These are phyloP conservation scores for Chaetomium sp. DNA, from an alignment of 2,329 filamentous ascomycete species.

Conservation along the genomic window DNA sequence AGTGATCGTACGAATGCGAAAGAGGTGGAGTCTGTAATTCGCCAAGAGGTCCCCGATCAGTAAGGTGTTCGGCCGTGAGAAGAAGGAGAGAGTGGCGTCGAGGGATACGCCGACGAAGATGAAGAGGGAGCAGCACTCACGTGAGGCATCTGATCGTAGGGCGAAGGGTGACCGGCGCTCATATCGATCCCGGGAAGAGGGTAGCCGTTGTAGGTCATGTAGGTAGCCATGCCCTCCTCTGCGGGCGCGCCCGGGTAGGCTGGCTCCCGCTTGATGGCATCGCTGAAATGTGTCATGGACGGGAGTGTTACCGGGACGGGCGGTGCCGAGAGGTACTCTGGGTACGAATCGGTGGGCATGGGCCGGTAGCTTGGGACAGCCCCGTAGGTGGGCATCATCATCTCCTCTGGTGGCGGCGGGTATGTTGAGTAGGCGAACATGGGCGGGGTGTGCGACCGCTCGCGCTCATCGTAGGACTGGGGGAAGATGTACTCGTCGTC, in stretches of 20 bases:
- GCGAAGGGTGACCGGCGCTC: conserved; percentile 41
- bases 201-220: conserved; percentile 58
- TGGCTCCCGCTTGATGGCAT: conserved; percentile 60
- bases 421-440: conserved; percentile 59
- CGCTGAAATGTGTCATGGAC: conserved; percentile 56
- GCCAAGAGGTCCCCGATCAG: conserved; percentile 37
- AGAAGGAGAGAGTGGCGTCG: conserved; percentile 16
- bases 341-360: conserved; percentile 43
- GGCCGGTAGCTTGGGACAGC: conserved; percentile 46
- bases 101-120: conserved; percentile 28
- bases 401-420: conserved; percentile 54
- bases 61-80: conserved; percentile 28
- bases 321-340: conserved; percentile 43
- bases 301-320: conserved; percentile 54
- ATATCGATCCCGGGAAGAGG: conserved; percentile 56
- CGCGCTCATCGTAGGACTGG: conserved; percentile 54
- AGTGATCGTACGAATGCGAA: conserved; percentile 66
- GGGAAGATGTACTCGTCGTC: conserved; percentile 63
- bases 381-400: conserved; percentile 54
- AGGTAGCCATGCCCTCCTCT: conserved; percentile 51
- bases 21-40: conserved; percentile 66
- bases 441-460: conserved; percentile 65
- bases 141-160: conserved; percentile 66
- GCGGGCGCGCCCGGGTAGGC: conserved; percentile 35
- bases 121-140: conserved; percentile 54